phyloP scores from a whole-genome alignment of 2,329 filamentous ascomycete genomes.

The Dactylellina sp. region DNA sequence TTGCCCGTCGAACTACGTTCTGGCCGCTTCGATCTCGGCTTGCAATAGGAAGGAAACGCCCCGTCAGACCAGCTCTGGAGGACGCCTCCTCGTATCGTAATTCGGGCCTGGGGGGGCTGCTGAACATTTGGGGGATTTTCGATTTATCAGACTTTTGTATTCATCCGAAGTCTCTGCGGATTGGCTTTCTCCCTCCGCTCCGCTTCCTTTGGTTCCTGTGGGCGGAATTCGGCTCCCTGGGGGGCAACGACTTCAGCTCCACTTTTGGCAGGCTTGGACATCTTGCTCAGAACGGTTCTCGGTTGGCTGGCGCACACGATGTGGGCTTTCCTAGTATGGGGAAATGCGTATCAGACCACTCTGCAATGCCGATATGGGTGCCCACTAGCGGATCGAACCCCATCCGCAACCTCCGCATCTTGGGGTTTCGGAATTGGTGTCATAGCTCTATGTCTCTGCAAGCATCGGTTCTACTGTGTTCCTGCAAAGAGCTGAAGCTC shows the following conservation, averaged over 20 bases:
- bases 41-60: slow-evolving; percentile 16
- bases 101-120: slow-evolving; percentile 3
- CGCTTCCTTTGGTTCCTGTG: slow-evolving; percentile 12
- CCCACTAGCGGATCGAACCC: slow-evolving; percentile 19
- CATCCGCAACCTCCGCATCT: slow-evolving; percentile 51
- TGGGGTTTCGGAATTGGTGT: neutral
- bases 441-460: neutral
- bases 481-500: too few species aligned
- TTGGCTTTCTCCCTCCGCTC: slow-evolving; percentile 16
- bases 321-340: slow-evolving; percentile 2
- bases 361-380: slow-evolving; percentile 22
- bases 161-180: slow-evolving; percentile 55
- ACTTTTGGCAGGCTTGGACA: slow-evolving; percentile 33
- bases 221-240: slow-evolving; percentile 49
- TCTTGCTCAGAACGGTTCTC: slow-evolving; percentile 1
- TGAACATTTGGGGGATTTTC: slow-evolving; percentile 3
- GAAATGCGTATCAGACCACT: slow-evolving; percentile 38
- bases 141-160: slow-evolving; percentile 17
- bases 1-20: too few species aligned
- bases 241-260: slow-evolving; percentile 50
- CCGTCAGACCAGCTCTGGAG: too few species aligned
- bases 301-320: slow-evolving; percentile 32
- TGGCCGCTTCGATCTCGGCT: too few species aligned
- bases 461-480: too few species aligned
- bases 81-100: slow-evolving; percentile 39